Evolutionary conservation across 441 rosid genomes (phyloP).

Genomic region (Populus hybrid): DNA sequence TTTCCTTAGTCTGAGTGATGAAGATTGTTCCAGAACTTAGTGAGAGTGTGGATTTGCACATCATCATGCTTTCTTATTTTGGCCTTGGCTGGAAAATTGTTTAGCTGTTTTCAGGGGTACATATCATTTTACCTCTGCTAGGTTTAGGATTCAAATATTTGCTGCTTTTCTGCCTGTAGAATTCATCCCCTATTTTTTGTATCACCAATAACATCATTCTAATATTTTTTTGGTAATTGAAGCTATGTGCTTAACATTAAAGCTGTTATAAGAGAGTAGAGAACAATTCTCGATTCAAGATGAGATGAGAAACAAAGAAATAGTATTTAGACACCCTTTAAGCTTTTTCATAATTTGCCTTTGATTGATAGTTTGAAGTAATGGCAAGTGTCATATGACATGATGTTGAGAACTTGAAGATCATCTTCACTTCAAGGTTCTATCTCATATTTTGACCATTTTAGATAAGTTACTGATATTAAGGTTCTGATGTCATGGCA

Average conservation of each 20-base stretch:
- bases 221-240: no score
- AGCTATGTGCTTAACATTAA: not conserved
- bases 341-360: not conserved
- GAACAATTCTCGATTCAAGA: not conserved
- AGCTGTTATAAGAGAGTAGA: not conserved
- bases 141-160: not conserved
- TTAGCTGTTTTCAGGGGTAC: not conserved
- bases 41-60: not conserved
- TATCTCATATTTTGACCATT: not conserved
- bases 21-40: not conserved
- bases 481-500: not conserved
- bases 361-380: not conserved
- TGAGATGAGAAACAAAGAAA: not conserved
- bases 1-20: not conserved
- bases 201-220: not conserved
- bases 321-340: not conserved
- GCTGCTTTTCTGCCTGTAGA: not conserved
- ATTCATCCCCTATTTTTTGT: not conserved
- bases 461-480: not conserved
- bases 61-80: not conserved
- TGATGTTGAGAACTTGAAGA: not conserved
- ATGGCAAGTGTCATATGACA: not conserved
- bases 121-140: not conserved
- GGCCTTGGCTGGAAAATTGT: not conserved
- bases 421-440: not conserved